Conservation (phyloP, 768 basidiomycete species). For the Hericium coralloides region DNA sequence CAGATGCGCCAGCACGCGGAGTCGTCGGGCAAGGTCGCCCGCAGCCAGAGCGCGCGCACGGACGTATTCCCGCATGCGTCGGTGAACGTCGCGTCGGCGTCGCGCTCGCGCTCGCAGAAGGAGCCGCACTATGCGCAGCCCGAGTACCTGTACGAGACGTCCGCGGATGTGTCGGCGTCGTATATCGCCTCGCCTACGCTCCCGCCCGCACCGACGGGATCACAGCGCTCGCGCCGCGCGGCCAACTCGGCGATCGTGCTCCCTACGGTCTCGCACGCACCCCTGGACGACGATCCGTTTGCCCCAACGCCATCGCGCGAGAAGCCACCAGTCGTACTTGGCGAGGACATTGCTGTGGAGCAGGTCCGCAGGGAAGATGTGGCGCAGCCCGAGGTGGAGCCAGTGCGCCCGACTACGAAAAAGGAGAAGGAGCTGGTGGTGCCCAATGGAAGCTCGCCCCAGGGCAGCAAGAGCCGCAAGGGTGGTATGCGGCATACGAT, state of each 20-base stretch:
- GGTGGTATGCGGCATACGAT: conserved; percentile 79
- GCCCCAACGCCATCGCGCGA: conserved; percentile 33
- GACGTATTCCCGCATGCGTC: conserved; percentile 31
- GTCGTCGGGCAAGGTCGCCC: conserved; percentile 24
- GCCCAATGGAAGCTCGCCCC: conserved; percentile 29
- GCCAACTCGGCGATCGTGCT: conserved; percentile 36
- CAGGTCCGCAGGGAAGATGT: neutral
- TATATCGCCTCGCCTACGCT: conserved; percentile 17
- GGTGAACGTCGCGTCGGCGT: conserved; percentile 19
- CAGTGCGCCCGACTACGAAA: conserved; percentile 1
- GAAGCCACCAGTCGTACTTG: conserved; percentile 20
- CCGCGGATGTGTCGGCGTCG: conserved; percentile 43
- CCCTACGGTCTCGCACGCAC: conserved; percentile 29
- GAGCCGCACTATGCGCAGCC: conserved; percentile 43
- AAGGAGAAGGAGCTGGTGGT: conserved; percentile 3
- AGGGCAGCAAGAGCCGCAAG: conserved; percentile 37
- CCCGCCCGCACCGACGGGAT: conserved; percentile 16
- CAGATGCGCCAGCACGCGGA: conserved; percentile 56
- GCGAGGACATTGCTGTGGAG: conserved; percentile 11
- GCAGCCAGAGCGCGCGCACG: conserved; percentile 49
- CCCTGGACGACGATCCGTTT: conserved; percentile 66
- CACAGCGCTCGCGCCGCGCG: conserved; percentile 29
- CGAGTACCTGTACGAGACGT: conserved; percentile 70
- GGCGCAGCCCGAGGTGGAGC: neutral
- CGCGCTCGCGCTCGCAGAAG: conserved; percentile 37